Conservation (phyloP, 1,139 yeast species). For the Scheffersomyces parashehatae region DNA sequence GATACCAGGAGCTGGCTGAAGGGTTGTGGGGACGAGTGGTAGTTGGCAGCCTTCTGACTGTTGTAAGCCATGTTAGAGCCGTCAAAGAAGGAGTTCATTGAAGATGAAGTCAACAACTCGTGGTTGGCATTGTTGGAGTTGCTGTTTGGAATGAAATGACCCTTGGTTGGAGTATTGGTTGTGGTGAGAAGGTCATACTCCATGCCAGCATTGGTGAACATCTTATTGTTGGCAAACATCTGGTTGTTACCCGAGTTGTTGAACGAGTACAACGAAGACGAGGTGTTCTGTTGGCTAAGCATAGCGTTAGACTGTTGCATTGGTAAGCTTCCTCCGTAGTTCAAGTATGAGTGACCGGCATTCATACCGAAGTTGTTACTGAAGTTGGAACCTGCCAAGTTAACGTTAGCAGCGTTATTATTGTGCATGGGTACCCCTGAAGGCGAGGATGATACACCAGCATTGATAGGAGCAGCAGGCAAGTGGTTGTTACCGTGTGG, state of each 20-base stretch:
- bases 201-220: neutral
- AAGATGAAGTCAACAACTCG: conserved; percentile 5
- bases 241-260: conserved; percentile 1
- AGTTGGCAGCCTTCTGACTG: neutral
- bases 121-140: conserved; percentile 1
- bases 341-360: conserved; percentile 19
- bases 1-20: neutral
- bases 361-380: conserved; percentile 8
- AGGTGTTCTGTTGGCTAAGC: conserved; percentile 3
- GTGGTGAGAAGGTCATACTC: conserved; percentile 1
- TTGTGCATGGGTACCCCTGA: neutral
- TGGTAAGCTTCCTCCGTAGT: neutral
- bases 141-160: neutral
- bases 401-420: no score
- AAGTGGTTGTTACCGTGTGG: conserved; percentile 1
- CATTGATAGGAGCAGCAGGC: conserved; percentile 1
- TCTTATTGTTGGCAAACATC: neutral
- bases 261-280: conserved; percentile 2
- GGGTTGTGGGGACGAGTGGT: neutral
- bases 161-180: neutral
- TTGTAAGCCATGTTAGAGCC: conserved; percentile 5
- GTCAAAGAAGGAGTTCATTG: conserved; percentile 12
- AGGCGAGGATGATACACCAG: neutral
- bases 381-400: conserved; percentile 1
- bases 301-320: neutral